Conservation (phyloP, 306 rosid species). For the Cicer chorassanicum region DNA sequence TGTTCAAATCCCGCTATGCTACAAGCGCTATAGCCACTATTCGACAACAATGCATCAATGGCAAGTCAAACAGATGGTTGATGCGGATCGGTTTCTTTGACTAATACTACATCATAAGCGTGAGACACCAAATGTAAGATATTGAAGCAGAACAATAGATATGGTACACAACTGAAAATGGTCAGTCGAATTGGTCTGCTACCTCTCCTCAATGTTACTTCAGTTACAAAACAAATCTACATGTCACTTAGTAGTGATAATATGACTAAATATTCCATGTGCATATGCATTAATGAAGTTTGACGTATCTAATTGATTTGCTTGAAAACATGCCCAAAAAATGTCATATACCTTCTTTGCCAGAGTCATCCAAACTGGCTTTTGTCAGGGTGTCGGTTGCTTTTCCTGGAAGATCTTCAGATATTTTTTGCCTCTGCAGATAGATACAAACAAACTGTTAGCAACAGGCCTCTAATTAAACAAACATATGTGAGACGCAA, state of each 20-base stretch:
- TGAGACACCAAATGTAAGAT: not conserved
- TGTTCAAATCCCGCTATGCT: too few species aligned
- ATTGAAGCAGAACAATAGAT: slow-evolving; percentile 2
- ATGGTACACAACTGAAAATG: not conserved
- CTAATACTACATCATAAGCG: not conserved
- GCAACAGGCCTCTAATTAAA: not conserved
- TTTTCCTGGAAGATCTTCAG: slow-evolving; percentile 49
- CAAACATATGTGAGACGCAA: not conserved
- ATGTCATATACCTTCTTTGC: slow-evolving; percentile 52
- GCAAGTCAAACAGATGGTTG: not conserved
- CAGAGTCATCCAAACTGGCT: slow-evolving; percentile 52
- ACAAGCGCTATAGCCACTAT: too few species aligned
- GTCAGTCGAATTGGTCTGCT: not conserved
- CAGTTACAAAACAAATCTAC: slow-evolving; percentile 1
- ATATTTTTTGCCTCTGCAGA: slow-evolving; percentile 60
- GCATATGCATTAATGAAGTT: slow-evolving; percentile 21
- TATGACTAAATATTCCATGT: slow-evolving; percentile 5
- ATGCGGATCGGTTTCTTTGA: not conserved
- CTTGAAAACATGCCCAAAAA: slow-evolving; percentile 28
- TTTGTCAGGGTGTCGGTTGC: slow-evolving; percentile 61
- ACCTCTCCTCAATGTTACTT: slow-evolving; percentile 1
- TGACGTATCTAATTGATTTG: slow-evolving; percentile 4
- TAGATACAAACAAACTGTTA: slow-evolving; percentile 16
- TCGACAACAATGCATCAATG: not conserved
- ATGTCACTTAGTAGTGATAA: not conserved